Conservation (phyloP, 192 early-diverging fungal genomes). For the Coemansia furcata region DNA sequence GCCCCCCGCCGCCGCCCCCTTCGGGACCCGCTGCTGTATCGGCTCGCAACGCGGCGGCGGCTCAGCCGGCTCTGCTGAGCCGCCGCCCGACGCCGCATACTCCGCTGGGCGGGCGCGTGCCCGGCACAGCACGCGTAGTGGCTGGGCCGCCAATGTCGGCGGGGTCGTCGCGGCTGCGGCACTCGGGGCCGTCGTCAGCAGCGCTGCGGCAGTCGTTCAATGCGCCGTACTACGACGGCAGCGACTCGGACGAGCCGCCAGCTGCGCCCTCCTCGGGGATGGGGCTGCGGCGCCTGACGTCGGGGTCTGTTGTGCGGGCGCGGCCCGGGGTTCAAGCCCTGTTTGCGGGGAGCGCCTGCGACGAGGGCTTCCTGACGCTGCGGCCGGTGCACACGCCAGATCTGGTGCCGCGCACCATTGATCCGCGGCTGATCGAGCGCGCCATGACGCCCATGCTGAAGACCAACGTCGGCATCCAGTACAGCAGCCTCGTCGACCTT, state of each 20-base stretch:
- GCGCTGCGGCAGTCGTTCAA: not conserved
- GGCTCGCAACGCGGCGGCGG: not conserved
- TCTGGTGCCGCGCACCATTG: constrained; percentile 42
- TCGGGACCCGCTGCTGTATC: not conserved
- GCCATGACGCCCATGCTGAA: constrained; percentile 56
- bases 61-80: not conserved
- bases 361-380: constrained; percentile 46
- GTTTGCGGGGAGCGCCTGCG: not conserved
- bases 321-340: not conserved
- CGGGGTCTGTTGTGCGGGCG: not conserved
- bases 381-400: constrained; percentile 52
- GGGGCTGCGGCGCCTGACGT: not conserved
- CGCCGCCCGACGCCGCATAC: not conserved
- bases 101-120: not conserved
- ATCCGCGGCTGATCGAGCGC: constrained; percentile 46
- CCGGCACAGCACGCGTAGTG: not conserved
- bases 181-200: not conserved
- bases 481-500: constrained; percentile 5
- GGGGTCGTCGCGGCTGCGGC: not conserved
- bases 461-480: constrained; percentile 20
- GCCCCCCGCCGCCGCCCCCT: not conserved
- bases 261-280: not conserved
- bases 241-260: constrained; percentile 9
- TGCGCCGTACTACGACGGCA: not conserved
- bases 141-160: not conserved